These are phyloP conservation scores for Solanum arcanum DNA, from an alignment of 257 asterid species.

Conservation along the genomic window DNA sequence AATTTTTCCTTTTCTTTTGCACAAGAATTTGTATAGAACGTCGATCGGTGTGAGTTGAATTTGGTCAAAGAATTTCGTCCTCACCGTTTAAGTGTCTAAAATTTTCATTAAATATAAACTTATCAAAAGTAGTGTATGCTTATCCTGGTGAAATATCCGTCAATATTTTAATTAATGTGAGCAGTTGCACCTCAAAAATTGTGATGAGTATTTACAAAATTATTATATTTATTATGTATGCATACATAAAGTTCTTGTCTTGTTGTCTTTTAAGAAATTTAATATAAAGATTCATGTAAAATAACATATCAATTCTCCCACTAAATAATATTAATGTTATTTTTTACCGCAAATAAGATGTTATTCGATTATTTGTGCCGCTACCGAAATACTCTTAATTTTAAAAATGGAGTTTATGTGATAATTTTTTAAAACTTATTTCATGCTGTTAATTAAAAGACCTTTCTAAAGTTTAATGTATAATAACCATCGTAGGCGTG, in stretches of 20 bases:
- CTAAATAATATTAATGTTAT: too few species aligned
- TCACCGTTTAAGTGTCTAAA: not conserved
- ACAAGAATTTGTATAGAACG: not conserved
- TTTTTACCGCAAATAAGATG: too few species aligned
- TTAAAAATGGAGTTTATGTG: too few species aligned
- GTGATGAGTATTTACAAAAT: not conserved
- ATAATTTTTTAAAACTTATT: too few species aligned
- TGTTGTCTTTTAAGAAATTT: too few species aligned
- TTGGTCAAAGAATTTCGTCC: not conserved
- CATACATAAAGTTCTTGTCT: not conserved
- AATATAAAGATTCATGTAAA: too few species aligned
- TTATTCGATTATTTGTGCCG: too few species aligned
- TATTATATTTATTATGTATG: not conserved
- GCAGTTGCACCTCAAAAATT: not conserved
- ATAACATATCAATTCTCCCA: too few species aligned
- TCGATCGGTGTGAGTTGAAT: not conserved
- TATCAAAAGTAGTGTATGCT: not conserved
- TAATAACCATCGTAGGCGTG: not conserved
- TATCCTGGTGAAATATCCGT: not conserved
- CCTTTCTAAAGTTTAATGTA: not conserved
- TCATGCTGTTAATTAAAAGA: too few species aligned
- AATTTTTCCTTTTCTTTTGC: fast-evolving
- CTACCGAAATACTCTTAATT: too few species aligned
- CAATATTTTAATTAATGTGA: not conserved
- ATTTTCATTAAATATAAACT: not conserved